Percentiles rank a stretch among this genome's conserved stretches.
phyloP scores from a whole-genome alignment of 164 flowering plant genomes.

The Vitis labrusca region DNA sequence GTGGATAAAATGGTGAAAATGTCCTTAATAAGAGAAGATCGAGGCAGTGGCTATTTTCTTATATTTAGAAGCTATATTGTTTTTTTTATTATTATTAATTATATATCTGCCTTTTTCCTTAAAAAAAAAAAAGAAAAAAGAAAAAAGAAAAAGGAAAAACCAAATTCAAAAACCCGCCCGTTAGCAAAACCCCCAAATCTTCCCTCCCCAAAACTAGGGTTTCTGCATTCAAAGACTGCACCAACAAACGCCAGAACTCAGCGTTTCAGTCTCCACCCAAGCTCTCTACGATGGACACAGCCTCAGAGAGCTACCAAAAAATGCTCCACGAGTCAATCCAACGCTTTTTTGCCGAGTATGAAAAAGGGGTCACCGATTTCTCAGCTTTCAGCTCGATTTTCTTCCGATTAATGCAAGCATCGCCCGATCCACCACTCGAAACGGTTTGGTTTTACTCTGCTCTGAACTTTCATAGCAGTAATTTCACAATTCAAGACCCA shows the following conservation, averaged over 20 bases:
- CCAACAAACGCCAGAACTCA: neutral
- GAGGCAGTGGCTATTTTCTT: no score
- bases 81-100: neutral
- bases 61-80: no score
- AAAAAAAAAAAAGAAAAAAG: neutral
- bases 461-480: constrained; percentile 9
- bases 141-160: neutral
- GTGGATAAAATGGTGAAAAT: no score
- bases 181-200: constrained; percentile 11
- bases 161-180: constrained; percentile 11
- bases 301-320: constrained; percentile 2
- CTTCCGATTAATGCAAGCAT: constrained; percentile 19
- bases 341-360: constrained; percentile 15
- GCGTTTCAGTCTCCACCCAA: neutral
- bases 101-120: neutral
- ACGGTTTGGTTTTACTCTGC: constrained; percentile 43
- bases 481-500: constrained; percentile 6
- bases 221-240: neutral
- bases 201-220: constrained; percentile 16
- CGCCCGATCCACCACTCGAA: constrained; percentile 44
- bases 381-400: constrained; percentile 21
- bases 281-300: neutral
- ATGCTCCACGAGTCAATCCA: constrained; percentile 25
- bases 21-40: no score
- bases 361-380: constrained; percentile 20